These are phyloP conservation scores for Colletotrichum musicola DNA, from an alignment of 2,329 filamentous ascomycete genomes.

Conservation along the genomic window DNA sequence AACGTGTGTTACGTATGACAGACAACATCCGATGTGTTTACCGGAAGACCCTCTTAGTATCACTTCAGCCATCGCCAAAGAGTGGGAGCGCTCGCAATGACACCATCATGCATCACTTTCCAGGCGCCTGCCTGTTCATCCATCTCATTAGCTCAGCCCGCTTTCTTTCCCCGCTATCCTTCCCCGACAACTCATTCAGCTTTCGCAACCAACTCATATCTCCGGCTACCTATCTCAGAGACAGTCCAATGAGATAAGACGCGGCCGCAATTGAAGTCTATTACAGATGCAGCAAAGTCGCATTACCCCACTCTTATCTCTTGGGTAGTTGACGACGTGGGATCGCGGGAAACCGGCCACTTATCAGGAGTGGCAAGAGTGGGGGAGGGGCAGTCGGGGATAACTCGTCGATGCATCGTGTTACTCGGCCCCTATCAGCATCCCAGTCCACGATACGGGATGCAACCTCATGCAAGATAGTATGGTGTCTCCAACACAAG, in stretches of 20 bases:
- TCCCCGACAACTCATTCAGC: not conserved
- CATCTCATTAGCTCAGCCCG: no score
- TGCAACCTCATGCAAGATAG: not conserved
- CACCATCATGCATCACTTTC: no score
- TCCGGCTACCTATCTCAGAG: not conserved
- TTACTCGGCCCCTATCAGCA: not conserved
- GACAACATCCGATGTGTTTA: no score
- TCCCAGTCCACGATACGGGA: not conserved
- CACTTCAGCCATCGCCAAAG: no score
- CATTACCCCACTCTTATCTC: constrained; percentile 32
- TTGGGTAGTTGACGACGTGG: not conserved
- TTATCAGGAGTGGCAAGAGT: constrained; percentile 26
- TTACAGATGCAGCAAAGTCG: not conserved
- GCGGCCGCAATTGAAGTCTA: constrained; percentile 6
- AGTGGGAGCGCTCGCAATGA: no score
- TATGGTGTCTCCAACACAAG: no score
- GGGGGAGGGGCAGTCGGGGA: constrained; percentile 19
- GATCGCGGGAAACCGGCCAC: constrained; percentile 2
- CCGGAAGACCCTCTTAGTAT: no score
- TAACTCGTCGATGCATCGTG: not conserved
- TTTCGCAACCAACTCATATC: not conserved
- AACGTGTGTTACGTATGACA: no score
- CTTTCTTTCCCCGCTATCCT: no score
- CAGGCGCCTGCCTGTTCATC: no score
- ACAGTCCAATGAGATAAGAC: constrained; percentile 20